phyloP scores from a whole-genome alignment of 768 basidiomycete genomes.

The Tephrocybe sp. region DNA sequence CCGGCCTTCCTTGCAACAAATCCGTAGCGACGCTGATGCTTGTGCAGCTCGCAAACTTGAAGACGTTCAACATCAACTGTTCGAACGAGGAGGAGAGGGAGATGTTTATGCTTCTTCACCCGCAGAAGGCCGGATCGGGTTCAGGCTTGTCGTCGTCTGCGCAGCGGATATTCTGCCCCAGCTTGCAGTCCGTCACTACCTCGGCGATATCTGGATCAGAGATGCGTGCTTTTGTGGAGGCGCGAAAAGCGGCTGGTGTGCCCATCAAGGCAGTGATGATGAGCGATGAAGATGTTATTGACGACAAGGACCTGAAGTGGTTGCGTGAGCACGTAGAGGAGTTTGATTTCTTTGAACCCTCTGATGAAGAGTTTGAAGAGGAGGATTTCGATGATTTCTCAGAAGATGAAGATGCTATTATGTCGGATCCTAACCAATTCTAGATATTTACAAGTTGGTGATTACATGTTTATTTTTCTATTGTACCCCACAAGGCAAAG shows the following conservation, averaged over 20 bases:
- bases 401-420: constrained; percentile 10
- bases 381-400: no score
- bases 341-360: constrained; percentile 57
- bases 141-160: constrained; percentile 15
- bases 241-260: constrained; percentile 36
- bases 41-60: constrained; percentile 44
- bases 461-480: background rate
- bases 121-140: constrained; percentile 4
- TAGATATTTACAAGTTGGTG: background rate
- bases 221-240: constrained; percentile 44
- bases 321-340: constrained; percentile 44
- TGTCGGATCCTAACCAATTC: background rate
- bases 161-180: constrained; percentile 41
- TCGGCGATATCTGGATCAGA: constrained; percentile 36
- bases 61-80: constrained; percentile 35
- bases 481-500: background rate
- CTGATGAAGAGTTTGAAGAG: constrained; percentile 29
- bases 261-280: constrained; percentile 49
- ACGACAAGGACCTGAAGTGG: constrained; percentile 45
- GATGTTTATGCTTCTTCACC: constrained; percentile 26
- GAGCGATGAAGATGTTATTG: constrained; percentile 41
- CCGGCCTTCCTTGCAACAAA: constrained; percentile 41
- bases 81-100: constrained; percentile 25
- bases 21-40: constrained; percentile 36
- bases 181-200: constrained; percentile 46